Evolutionary conservation across 495 filamentous ascomycete species (phyloP).

Genomic region (Podospora anserina): DNA sequence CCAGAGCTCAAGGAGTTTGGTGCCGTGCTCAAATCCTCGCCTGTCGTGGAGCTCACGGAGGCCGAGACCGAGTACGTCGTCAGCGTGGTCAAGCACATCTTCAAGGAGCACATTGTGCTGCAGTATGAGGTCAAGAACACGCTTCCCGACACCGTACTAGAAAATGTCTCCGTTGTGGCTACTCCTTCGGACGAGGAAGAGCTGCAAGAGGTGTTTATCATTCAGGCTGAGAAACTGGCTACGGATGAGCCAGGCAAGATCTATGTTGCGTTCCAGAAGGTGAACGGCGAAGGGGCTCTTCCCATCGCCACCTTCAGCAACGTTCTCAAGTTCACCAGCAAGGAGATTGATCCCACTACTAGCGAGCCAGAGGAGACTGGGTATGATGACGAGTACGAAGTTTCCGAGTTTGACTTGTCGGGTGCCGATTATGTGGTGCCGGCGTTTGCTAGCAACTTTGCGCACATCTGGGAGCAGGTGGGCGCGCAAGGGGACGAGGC

Average conservation of each 20-base stretch:
- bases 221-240: conserved; percentile 75
- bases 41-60: conserved; percentile 86
- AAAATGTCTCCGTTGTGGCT: conserved; percentile 86
- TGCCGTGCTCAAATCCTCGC: conserved; percentile 81
- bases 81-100: conserved; percentile 89
- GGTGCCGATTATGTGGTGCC: conserved; percentile 94
- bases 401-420: conserved; percentile 86
- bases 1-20: conserved; percentile 90
- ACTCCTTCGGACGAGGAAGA: conserved; percentile 81
- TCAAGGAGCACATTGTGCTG: conserved; percentile 92
- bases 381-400: conserved; percentile 97
- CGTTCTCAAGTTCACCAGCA: conserved; percentile 91
- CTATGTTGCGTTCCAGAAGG: conserved; percentile 90
- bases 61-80: conserved; percentile 98
- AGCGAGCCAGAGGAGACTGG: conserved; percentile 86
- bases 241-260: conserved; percentile 85
- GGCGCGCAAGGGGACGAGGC: conserved; percentile 84
- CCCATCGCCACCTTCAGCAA: conserved; percentile 82
- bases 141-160: conserved; percentile 79
- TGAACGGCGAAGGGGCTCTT: conserved; percentile 65
- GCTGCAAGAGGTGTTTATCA: conserved; percentile 85
- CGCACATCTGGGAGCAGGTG: conserved; percentile 94
- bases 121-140: conserved; percentile 99
- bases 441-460: conserved; percentile 89
- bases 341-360: conserved; percentile 95